These are phyloP conservation scores for Coprinopsis strossmayeri DNA, from an alignment of 768 basidiomycete genomes.

Conservation along the genomic window DNA sequence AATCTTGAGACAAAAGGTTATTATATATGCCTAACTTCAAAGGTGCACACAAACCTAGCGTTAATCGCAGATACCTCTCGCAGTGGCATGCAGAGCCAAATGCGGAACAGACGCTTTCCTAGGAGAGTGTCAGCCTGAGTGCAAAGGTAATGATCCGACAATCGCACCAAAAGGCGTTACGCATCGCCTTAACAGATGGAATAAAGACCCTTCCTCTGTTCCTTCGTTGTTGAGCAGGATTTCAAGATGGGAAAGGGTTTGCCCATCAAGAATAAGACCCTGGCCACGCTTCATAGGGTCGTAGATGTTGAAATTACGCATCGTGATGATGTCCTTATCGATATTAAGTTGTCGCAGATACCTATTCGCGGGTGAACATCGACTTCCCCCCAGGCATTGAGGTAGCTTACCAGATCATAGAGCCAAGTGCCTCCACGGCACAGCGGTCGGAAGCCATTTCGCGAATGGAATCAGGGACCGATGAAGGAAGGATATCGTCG, in stretches of 20 bases:
- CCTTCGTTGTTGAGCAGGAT: conserved; percentile 92
- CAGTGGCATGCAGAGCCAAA: conserved; percentile 94
- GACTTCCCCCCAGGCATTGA: conserved; percentile 21
- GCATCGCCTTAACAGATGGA: conserved; percentile 77
- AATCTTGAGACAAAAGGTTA: conserved; percentile 43
- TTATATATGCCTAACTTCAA: not conserved
- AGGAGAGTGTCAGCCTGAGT: not conserved
- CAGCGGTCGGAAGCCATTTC: conserved; percentile 57
- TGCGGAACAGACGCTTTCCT: conserved; percentile 94
- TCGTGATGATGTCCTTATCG: conserved; percentile 89
- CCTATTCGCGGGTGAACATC: too few relatives aligned
- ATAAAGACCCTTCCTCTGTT: conserved; percentile 82
- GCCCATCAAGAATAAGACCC: conserved; percentile 85
- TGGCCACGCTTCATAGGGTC: conserved; percentile 92
- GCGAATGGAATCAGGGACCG: conserved; percentile 67
- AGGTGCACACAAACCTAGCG: conserved; percentile 50
- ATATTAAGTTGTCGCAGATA: conserved; percentile 92
- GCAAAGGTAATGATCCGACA: too few relatives aligned
- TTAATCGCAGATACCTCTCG: conserved; percentile 81
- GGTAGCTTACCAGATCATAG: conserved; percentile 74
- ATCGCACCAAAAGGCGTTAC: conserved; percentile 83
- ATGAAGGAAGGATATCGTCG: conserved; percentile 31
- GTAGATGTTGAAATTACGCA: conserved; percentile 97
- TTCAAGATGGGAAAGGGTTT: conserved; percentile 94
- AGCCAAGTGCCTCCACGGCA: conserved; percentile 83